Base-by-base conservation (phyloP, 371 early-diverging fungal genomes). In the Capillidium rhysosporum region DNA sequence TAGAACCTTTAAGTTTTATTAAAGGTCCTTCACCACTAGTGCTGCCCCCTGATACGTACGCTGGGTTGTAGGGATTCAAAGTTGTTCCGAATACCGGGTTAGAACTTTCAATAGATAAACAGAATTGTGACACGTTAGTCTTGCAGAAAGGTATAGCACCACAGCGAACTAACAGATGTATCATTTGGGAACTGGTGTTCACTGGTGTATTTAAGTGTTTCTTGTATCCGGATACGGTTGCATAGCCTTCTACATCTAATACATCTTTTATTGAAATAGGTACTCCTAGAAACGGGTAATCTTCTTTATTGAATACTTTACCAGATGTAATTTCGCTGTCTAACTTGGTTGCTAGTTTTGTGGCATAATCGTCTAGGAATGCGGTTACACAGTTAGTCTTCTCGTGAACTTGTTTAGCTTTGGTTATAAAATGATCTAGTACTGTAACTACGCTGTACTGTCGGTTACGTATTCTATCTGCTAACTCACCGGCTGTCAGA, bases 11-110 rank as follows among this genome's bases (percentile, higher is more conserved):
- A 28, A 31, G 24, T 12, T 30, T 46, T 3, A 57, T 28, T 8
- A 57, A 29, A 14, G 57, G 47, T 24, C 57, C 57, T 23, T 57
- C 57, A 25, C 57, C 57, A 12, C 52, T 39, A 46, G 34, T 51
- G 30, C 52, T 51, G 23, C 57, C 57, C n/a, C 57, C 57, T n/a
- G 52, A 9, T 29, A 51, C 28, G 26, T 46, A 38, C 7, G 39
- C 23, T 18, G 8, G 20, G 31, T 52, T 57, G 40, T 23, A 18
- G n/a, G 57, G 57, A 46, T 57, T 51, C n/a, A 51, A 20, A 16
- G 57, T 57, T 20, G 40, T 14, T 29, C 57, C 57, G 39, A 31
- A 38, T 7, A 57, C 43, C 3, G 48, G 39, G 28, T 48, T 49
- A 16, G 34, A 14, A 30, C 40, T 44, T 30, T 52, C 57, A 2